Conservation (phyloP, 2,329 filamentous ascomycete genomes). For the Dactylellina haptotyla region DNA sequence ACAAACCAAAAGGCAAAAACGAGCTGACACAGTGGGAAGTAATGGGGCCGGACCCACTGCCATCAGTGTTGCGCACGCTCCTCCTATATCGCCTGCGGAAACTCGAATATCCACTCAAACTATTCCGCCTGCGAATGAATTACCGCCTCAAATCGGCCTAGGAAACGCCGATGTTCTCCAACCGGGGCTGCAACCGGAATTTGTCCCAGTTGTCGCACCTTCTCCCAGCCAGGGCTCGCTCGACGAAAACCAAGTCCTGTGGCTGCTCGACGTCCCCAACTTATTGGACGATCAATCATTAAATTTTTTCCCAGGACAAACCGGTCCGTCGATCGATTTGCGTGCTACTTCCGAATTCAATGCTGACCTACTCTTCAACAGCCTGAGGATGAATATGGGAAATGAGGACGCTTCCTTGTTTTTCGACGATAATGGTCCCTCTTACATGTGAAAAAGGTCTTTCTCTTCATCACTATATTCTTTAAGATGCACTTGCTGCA, state of each 20-base stretch:
- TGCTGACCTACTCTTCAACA: conserved; percentile 38
- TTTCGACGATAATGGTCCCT: conserved; percentile 20
- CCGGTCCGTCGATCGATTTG: conserved; percentile 22
- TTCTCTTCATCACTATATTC: not conserved
- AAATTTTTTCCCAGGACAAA: conserved; percentile 35
- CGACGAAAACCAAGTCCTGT: conserved; percentile 42
- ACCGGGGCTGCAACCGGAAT: not conserved
- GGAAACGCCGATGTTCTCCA: not conserved
- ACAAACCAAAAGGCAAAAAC: conserved; percentile 16
- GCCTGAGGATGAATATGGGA: conserved; percentile 45
- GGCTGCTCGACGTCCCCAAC: conserved; percentile 37
- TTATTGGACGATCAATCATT: conserved; percentile 42
- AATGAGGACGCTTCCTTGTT: conserved; percentile 34
- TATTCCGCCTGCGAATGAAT: not conserved
- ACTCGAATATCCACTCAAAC: not conserved
- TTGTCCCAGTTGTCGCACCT: conserved; percentile 8
- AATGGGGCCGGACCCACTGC: not conserved
- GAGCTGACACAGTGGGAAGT: not conserved
- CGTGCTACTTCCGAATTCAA: conserved; percentile 41
- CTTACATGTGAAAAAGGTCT: conserved; percentile 10
- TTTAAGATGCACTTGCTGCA: not conserved
- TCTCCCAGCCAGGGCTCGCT: conserved; percentile 27
- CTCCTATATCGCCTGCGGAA: not conserved
- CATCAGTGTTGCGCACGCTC: not conserved
- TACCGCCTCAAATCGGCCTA: not conserved